These are phyloP conservation scores for Platanus orientalis DNA, from an alignment of 164 flowering plant species.

Conservation along the genomic window DNA sequence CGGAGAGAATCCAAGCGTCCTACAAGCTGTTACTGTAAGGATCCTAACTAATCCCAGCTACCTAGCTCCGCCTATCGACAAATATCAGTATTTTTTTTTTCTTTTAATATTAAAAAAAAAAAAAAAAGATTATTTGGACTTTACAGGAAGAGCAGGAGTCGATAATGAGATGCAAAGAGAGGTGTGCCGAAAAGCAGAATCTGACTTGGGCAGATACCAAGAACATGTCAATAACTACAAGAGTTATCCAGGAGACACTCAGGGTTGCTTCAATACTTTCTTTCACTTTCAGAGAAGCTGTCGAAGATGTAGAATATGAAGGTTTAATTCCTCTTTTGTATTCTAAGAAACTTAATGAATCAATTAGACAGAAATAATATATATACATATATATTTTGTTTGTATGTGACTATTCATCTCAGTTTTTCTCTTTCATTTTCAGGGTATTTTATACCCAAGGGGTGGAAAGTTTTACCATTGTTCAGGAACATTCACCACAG, in stretches of 20 bases:
- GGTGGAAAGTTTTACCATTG: constrained; percentile 96
- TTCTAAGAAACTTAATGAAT: no score
- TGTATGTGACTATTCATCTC: no score
- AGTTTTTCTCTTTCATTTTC: constrained; percentile 24
- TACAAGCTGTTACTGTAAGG: constrained; percentile 80
- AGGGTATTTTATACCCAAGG: constrained; percentile 94
- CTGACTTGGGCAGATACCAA: constrained; percentile 77
- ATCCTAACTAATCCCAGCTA: no score
- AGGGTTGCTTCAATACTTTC: constrained; percentile 90
- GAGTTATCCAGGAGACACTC: constrained; percentile 91
- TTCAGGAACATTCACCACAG: constrained; percentile 94
- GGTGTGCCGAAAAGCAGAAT: constrained; percentile 28
- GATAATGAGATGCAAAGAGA: constrained; percentile 38
- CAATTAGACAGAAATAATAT: no score
- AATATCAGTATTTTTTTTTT: no score
- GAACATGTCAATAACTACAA: constrained; percentile 80
- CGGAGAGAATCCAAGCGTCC: constrained; percentile 68
- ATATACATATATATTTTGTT: no score
- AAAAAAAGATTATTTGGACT: no score
- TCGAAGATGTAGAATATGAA: constrained; percentile 91
- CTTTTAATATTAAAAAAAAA: no score
- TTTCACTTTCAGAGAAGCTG: constrained; percentile 25
- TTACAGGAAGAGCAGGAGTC: constrained; percentile 84
- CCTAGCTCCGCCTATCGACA: no score
- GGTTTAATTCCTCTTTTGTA: no score